phyloP scores from a whole-genome alignment of 1,284 basidiomycete species.

The Cutaneotrichosporon mucoides region DNA sequence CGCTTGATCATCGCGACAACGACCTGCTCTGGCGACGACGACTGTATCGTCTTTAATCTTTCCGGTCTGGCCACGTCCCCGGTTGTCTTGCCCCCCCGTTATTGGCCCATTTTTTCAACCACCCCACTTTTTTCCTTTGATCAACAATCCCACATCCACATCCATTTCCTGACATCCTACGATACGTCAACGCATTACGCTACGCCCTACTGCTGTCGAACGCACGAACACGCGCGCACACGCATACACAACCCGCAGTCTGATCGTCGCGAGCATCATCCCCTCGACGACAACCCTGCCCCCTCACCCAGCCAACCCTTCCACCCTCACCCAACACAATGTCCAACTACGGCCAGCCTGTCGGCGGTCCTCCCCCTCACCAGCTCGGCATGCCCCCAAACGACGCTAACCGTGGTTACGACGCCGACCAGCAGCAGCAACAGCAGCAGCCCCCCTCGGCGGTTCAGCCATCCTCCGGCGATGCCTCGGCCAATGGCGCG shows the following conservation, averaged over 20 bases:
- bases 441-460: not conserved
- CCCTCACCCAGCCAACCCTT: not conserved
- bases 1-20: no score
- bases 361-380: not conserved
- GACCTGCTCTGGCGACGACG: no score
- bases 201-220: no score
- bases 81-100: no score
- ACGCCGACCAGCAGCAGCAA: conserved; percentile 4
- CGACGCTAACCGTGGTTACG: conserved; percentile 8
- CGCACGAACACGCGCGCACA: no score
- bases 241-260: no score
- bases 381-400: conserved; percentile 2
- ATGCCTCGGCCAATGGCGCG: not conserved
- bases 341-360: conserved; percentile 3
- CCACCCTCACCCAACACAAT: not conserved
- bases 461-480: not conserved
- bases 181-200: no score
- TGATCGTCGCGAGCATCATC: no score
- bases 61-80: no score
- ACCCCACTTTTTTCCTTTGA: not conserved
- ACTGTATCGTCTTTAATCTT: no score
- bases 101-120: conserved; percentile 5
- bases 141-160: not conserved
- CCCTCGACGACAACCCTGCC: not conserved
- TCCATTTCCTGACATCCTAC: not conserved